Base-by-base conservation (phyloP, 495 filamentous ascomycete species). In the Penicillium cosmopolitanum region DNA sequence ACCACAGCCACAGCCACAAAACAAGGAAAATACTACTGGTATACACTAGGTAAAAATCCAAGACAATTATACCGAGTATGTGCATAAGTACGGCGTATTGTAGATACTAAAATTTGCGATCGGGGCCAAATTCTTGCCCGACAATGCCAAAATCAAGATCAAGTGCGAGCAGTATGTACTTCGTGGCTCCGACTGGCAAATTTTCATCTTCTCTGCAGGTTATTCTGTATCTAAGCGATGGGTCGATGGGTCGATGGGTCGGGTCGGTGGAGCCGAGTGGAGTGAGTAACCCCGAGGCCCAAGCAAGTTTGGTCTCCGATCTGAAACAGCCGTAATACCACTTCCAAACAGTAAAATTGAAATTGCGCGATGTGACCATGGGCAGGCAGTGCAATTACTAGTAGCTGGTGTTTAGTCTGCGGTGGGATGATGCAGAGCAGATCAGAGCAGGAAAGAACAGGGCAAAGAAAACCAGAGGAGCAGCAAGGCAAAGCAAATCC, bases 291-390 rank as follows among this genome's bases (percentile, higher is more conserved):
- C 50, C 42, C 44, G 42, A 50, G 53, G 35, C 57, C 55, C 31
- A 31, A 56, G 31, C 58, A 35, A 53, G 47, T 31, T 31, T 31
- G 28, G 28, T 19, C 42, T 51, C 34, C 51, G 59, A 66, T 62
- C 66, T 69, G 66, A 69, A 69, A 69, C 66, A 61, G 44, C 35
- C 42, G 60, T 69, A 64, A 15, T 16, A 31, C 25, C 5, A 19
- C 48, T 25, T 15, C 7, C 31, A 16, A 43, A 36, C 19, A 48
- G 42, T 56, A 53, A 53, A 43, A 25, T 57, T 57, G 51, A 50
- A 63, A 55, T 52, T 47, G 56, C 52, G 33, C 61, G 56, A 60
- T 59, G 61, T 63, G 38, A 63, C 61, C 61, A 63, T 56, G 36
- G 36, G 9, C 36, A 38, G 36, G 11, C 28, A 8, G 28, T 40